A percentile compares a stretch with the other conserved stretches of the same genome.
These are phyloP conservation scores for Polychaeton citri DNA, from an alignment of 2,329 filamentous ascomycete genomes.

Conservation along the genomic window DNA sequence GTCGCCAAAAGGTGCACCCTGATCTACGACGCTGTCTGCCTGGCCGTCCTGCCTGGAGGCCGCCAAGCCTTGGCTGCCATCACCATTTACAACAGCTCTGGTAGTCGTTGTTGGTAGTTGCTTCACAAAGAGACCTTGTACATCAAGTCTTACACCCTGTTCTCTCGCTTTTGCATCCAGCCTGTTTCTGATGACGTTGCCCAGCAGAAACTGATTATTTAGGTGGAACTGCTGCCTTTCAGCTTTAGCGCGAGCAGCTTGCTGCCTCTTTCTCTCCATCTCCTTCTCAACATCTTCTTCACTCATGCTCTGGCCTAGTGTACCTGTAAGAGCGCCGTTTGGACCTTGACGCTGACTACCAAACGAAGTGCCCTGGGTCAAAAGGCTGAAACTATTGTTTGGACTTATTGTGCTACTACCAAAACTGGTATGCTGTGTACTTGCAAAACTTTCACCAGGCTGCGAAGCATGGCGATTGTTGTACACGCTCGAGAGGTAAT, in stretches of 20 bases:
- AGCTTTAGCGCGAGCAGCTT: conserved; percentile 49
- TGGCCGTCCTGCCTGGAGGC: conserved; percentile 3
- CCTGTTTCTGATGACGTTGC: conserved; percentile 42
- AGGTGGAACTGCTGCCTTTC: conserved; percentile 55
- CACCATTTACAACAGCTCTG: conserved; percentile 15
- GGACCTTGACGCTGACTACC: conserved; percentile 19
- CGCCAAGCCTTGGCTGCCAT: conserved; percentile 15
- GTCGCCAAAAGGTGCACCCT: conserved; percentile 61
- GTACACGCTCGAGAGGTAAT: conserved; percentile 59
- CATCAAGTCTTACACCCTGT: conserved; percentile 44
- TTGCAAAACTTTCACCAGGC: conserved; percentile 14
- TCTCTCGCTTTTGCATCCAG: conserved; percentile 46
- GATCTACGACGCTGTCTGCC: conserved; percentile 43
- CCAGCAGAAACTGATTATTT: conserved; percentile 57
- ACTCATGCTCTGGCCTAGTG: conserved; percentile 38
- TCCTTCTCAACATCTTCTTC: conserved; percentile 53
- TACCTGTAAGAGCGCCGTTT: conserved; percentile 31
- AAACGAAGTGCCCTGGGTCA: conserved; percentile 28
- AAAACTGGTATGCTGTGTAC: conserved; percentile 28
- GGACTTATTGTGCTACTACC: conserved; percentile 30
- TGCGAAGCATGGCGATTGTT: conserved; percentile 30
- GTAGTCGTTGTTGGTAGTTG: conserved; percentile 10
- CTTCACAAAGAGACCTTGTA: conserved; percentile 37
- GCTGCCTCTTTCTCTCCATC: conserved; percentile 52
- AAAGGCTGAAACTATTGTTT: conserved; percentile 33